These are phyloP conservation scores for Apiotrichum domesticum DNA, from an alignment of 1,284 basidiomycete species.

Conservation along the genomic window DNA sequence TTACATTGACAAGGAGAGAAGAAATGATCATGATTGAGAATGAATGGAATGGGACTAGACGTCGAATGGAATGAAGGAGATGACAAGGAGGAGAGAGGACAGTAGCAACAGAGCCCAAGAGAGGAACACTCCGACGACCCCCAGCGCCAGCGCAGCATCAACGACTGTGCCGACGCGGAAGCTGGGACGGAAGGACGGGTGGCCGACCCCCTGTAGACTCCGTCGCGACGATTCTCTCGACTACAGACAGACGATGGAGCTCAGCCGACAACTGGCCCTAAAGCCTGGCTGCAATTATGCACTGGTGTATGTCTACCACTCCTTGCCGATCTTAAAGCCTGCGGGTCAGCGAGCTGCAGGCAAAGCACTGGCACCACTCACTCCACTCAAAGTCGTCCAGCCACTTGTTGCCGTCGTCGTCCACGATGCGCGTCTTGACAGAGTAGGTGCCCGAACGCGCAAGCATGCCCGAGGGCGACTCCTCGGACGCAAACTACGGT, in stretches of 20 bases:
- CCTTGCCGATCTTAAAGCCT: slow-evolving; percentile 47
- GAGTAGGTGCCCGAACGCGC: slow-evolving; percentile 51
- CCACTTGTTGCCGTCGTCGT: slow-evolving; percentile 50
- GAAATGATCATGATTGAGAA: not conserved
- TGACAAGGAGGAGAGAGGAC: too few species aligned
- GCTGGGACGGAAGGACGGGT: too few species aligned
- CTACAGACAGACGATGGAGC: too few species aligned
- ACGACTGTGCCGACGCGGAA: too few species aligned
- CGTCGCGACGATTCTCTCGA: too few species aligned
- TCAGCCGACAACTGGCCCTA: too few species aligned
- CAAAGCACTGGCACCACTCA: slow-evolving; percentile 13
- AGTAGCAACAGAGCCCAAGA: too few species aligned
- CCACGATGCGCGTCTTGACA: slow-evolving; percentile 51
- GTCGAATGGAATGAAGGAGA: too few species aligned
- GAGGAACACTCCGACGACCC: too few species aligned
- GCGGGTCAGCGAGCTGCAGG: not conserved
- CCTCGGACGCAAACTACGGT: slow-evolving; percentile 45
- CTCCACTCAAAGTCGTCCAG: slow-evolving; percentile 49
- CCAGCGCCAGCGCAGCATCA: too few species aligned
- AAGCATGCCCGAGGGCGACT: slow-evolving; percentile 53
- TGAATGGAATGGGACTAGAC: too few species aligned
- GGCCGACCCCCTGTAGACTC: too few species aligned
- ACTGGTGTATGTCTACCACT: slow-evolving; percentile 31
- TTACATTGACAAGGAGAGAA: not conserved
- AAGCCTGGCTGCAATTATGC: not conserved